Base-by-base conservation (phyloP, 2,329 filamentous ascomycete genomes). In the Mollisia scopiformis region DNA sequence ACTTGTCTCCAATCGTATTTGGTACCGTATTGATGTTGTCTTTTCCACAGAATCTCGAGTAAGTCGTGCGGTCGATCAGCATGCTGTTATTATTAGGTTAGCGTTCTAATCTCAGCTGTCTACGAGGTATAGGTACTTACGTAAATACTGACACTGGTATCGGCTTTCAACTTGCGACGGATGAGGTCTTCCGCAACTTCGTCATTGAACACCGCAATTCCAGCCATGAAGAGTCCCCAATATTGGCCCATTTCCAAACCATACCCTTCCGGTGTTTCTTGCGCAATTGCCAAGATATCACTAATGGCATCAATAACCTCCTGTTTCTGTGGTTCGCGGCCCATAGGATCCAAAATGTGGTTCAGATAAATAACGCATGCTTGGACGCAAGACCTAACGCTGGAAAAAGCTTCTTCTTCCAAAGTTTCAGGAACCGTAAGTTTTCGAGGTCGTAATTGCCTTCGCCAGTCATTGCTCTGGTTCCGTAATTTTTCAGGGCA, bases 201-300 rank as follows among this genome's bases (percentile, higher is more conserved):
- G 58, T 72, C 66, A 47, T 72, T 71, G 28, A 68, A 71, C 8
- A 71, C 57, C 19, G 66, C 67, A 25, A 69, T 59, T 2, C 71
- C 71, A 28, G 68, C 70, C 59, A 71, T 71, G 55, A 73, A 73
- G 11, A 73, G 41, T 1, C 69, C 71, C 67, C 67, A 73, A 53
- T 73, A 71, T 19, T 71, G 54, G 2, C 70, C 71, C 70, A 73
- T 72, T 46, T 73, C 70, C 14, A 73, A 54, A 3, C 71, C 71
- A 61, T 70, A 71, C 3, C 71, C 71, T 28, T 70, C 65, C 1
- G 71, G 71, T 3, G 66, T 73, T 49, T 71, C 70, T 13, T 61
- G 62, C 14, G 67, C 70, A 59, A 71, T 71, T 13, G 71, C 66
- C 8, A 73, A 52, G 37, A 73, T 67, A 39, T 66, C 64, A 8